phyloP scores from a whole-genome alignment of 345 rosid species.

The Eucalyptus tenuipes region DNA sequence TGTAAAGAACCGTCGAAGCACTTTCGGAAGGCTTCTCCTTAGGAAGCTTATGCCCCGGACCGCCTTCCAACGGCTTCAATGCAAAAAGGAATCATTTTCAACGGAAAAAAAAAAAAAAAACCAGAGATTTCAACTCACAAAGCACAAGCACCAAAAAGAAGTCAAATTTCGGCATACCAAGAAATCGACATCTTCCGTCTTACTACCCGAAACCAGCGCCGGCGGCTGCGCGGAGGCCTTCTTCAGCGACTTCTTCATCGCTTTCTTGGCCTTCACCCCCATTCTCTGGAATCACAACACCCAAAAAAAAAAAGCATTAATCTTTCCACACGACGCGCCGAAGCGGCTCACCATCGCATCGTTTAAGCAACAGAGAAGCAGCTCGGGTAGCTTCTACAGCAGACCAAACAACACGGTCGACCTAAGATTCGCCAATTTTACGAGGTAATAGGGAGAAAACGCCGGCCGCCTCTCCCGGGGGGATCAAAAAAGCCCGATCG shows the following conservation, averaged over 20 bases:
- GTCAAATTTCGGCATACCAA: conserved; percentile 24
- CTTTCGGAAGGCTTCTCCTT: conserved; percentile 14
- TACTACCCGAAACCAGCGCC: neutral
- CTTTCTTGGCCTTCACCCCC: conserved; percentile 75
- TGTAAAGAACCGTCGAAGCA: conserved; percentile 53
- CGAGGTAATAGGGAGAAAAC: neutral
- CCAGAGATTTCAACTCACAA: neutral
- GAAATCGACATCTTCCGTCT: conserved; percentile 47
- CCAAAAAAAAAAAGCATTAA: neutral
- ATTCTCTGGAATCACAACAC: conserved; percentile 4
- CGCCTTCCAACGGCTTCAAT: conserved; percentile 75
- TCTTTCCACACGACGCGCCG: neutral
- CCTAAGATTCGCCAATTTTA: neutral
- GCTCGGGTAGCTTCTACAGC: neutral
- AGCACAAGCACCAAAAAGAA: neutral
- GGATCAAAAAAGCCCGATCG: neutral
- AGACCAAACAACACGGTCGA: neutral
- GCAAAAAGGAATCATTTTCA: neutral
- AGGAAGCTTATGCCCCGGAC: conserved; percentile 44
- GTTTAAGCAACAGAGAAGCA: neutral
- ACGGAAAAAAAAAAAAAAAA: neutral
- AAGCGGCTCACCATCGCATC: neutral
- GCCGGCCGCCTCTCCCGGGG: too few relatives aligned
- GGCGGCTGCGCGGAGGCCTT: conserved; percentile 27
- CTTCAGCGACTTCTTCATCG: conserved; percentile 41